These are phyloP conservation scores for Colletotrichum truncatum DNA, from an alignment of 2,329 filamentous ascomycete genomes.

Conservation along the genomic window DNA sequence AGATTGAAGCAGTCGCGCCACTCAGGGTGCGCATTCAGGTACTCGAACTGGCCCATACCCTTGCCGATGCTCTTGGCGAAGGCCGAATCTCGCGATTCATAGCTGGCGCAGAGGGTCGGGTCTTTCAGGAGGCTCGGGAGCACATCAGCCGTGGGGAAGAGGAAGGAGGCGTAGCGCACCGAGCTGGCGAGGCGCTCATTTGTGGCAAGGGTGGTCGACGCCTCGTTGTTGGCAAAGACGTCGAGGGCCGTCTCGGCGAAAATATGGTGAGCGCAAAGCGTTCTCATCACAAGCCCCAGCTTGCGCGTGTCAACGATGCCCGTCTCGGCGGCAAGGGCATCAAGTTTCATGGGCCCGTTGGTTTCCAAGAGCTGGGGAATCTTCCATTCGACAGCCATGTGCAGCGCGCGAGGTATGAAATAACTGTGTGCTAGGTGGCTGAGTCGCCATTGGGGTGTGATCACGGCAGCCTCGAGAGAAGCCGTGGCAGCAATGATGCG, in stretches of 20 bases:
- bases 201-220: slow-evolving; percentile 12
- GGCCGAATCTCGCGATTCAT: slow-evolving; percentile 12
- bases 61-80: slow-evolving; percentile 19
- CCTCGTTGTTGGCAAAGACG: slow-evolving; percentile 22
- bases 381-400: slow-evolving; percentile 23
- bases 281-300: slow-evolving; percentile 26
- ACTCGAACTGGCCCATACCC: slow-evolving; percentile 24
- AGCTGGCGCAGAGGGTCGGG: slow-evolving; percentile 12
- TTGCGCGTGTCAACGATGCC: slow-evolving; percentile 14
- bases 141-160: slow-evolving; percentile 19
- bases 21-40: slow-evolving; percentile 17
- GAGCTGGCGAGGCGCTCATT: slow-evolving; percentile 13
- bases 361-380: slow-evolving; percentile 8
- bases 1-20: slow-evolving; percentile 21
- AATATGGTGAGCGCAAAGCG: slow-evolving; percentile 19
- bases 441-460: slow-evolving; percentile 24
- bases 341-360: slow-evolving; percentile 3
- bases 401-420: slow-evolving; percentile 16
- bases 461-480: slow-evolving; percentile 8
- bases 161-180: slow-evolving; percentile 20
- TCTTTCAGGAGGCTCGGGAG: slow-evolving; percentile 12
- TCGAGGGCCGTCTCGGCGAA: slow-evolving; percentile 12
- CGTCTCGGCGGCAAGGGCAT: slow-evolving; percentile 12
- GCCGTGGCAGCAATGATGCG: slow-evolving; percentile 9
- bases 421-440: slow-evolving; percentile 16